Percentiles rank a stretch among this genome's conserved stretches.
Evolutionary conservation across 2,329 filamentous ascomycete species (phyloP).

Genomic region (Nigrospora sphaerica): DNA sequence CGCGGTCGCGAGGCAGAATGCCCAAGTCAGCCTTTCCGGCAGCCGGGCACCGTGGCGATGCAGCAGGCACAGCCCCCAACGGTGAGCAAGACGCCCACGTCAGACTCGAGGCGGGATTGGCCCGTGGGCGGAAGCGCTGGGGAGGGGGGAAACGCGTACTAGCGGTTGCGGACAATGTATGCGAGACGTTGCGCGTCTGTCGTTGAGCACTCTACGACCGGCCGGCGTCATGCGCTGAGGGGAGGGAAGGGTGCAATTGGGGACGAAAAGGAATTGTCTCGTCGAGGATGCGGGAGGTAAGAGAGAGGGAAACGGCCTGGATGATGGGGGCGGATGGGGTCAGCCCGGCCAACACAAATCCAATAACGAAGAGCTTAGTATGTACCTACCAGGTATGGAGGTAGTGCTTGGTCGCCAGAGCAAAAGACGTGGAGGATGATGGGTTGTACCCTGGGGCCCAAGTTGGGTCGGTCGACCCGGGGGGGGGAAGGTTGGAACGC

Average conservation of each 20-base stretch:
- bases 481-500: no score
- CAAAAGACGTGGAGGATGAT: no score
- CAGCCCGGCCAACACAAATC: no score
- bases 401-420: no score
- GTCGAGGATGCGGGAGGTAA: neutral
- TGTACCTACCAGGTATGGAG: no score
- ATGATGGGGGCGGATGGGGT: no score
- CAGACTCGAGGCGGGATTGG: slow-evolving; percentile 3
- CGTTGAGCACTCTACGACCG: neutral
- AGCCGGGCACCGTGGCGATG: slow-evolving; percentile 7
- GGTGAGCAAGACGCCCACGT: slow-evolving; percentile 4
- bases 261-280: slow-evolving; percentile 1
- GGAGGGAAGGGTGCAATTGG: neutral
- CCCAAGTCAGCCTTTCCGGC: slow-evolving; percentile 8
- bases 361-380: no score
- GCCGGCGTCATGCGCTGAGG: neutral
- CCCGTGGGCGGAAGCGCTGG: neutral
- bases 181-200: slow-evolving; percentile 4
- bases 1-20: slow-evolving; percentile 7
- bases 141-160: neutral
- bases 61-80: slow-evolving; percentile 7
- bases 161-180: neutral
- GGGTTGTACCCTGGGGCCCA: no score
- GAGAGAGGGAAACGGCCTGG: neutral
- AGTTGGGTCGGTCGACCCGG: no score